Conservation (phyloP, 768 basidiomycete genomes). For the Pulveroboletus sp. region DNA sequence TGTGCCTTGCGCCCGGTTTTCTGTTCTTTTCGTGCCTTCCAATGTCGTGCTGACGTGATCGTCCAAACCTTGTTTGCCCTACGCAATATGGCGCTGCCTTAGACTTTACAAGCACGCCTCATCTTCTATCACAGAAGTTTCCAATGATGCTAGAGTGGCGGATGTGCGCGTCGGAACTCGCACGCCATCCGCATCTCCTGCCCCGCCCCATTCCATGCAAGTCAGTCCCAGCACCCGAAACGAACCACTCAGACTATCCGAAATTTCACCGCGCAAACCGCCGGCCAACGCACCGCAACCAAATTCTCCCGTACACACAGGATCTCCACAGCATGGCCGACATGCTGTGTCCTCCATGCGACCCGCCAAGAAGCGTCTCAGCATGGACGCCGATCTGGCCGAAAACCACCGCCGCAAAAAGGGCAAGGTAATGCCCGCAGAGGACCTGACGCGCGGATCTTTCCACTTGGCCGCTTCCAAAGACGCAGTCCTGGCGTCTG, state of each 20-base stretch:
- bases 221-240: not conserved
- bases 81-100: constrained; percentile 10
- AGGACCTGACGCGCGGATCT: constrained; percentile 17
- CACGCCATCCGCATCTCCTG: not conserved
- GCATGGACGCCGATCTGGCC: constrained; percentile 23
- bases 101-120: constrained; percentile 29
- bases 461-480: constrained; percentile 13
- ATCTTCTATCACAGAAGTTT: constrained; percentile 11
- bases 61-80: constrained; percentile 20
- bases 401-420: constrained; percentile 29
- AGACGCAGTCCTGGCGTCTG: constrained; percentile 1
- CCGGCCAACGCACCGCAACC: constrained; percentile 1
- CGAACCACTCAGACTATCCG: constrained; percentile 43
- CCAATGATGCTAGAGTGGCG: constrained; percentile 11
- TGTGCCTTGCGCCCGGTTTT: constrained; percentile 22
- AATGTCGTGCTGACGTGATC: constrained; percentile 26
- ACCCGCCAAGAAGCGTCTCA: constrained; percentile 48
- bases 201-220: constrained; percentile 1
- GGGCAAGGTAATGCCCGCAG: constrained; percentile 24
- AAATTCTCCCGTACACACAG: constrained; percentile 8
- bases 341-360: constrained; percentile 39
- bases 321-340: constrained; percentile 19
- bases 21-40: constrained; percentile 17
- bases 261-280: constrained; percentile 46
- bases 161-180: constrained; percentile 2